Conservation (phyloP, 306 rosid species). For the Gleditsia sinensis region DNA sequence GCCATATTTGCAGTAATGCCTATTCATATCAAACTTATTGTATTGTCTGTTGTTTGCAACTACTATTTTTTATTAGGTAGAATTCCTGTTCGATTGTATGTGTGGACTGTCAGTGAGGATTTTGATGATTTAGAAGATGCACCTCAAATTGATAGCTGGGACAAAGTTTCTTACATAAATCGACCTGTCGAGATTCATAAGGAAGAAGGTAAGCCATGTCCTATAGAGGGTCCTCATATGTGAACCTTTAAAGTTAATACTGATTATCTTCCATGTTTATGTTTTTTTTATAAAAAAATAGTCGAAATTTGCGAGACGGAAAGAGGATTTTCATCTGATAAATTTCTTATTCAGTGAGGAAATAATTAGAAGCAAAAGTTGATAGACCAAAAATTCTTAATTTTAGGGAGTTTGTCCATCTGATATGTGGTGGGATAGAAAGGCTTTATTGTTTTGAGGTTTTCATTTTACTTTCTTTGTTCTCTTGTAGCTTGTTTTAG, state of each 20-base stretch:
- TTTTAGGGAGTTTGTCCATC: not conserved
- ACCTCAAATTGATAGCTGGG: conserved; percentile 83
- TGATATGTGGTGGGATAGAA: not conserved
- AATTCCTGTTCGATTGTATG: conserved; percentile 83
- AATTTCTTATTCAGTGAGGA: no score
- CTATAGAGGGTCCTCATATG: not conserved
- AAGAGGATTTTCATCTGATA: not conserved
- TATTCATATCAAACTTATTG: conserved; percentile 8
- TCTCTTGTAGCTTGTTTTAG: not conserved
- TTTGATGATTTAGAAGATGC: conserved; percentile 82
- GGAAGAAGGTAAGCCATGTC: conserved; percentile 67
- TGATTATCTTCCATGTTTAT: conserved; percentile 2
- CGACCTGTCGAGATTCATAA: conserved; percentile 75
- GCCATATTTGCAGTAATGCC: not conserved
- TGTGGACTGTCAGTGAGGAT: conserved; percentile 63
- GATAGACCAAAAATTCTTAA: not conserved
- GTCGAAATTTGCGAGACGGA: conserved; percentile 2
- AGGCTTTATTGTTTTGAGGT: not conserved
- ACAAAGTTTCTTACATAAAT: conserved; percentile 79
- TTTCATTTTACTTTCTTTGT: not conserved
- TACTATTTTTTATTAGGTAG: conserved; percentile 56
- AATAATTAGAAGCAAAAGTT: not conserved
- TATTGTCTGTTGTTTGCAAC: conserved; percentile 24
- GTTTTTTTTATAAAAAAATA: not conserved
- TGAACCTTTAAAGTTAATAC: conserved; percentile 15